These are phyloP conservation scores for Pterula multifida DNA, from an alignment of 1,284 basidiomycete species.

Conservation along the genomic window DNA sequence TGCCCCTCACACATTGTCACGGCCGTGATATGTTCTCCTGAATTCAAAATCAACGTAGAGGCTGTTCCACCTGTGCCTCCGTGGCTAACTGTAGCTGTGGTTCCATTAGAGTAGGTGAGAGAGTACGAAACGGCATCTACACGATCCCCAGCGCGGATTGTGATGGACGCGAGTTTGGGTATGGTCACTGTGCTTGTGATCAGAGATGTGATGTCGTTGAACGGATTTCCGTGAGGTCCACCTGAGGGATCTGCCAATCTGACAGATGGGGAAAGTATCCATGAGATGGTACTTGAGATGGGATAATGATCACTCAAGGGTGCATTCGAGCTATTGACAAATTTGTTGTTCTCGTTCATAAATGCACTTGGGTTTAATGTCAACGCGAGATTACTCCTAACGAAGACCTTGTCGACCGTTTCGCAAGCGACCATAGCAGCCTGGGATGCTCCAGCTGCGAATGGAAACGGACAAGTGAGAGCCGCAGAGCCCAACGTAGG, in stretches of 20 bases:
- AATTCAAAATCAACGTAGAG: constrained; percentile 15
- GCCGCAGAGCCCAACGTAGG: constrained; percentile 15
- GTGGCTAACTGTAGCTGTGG: constrained; percentile 16
- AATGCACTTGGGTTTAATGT: constrained; percentile 16
- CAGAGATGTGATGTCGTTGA: constrained; percentile 19
- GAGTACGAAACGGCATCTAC: constrained; percentile 21
- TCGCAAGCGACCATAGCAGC: constrained; percentile 20
- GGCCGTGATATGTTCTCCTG: constrained; percentile 16
- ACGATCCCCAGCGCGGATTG: constrained; percentile 19
- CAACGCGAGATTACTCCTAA: constrained; percentile 15
- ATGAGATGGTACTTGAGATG: constrained; percentile 17
- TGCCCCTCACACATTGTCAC: constrained; percentile 18
- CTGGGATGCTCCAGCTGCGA: constrained; percentile 19
- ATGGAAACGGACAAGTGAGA: constrained; percentile 20
- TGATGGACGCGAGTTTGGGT: constrained; percentile 19
- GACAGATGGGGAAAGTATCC: constrained; percentile 19
- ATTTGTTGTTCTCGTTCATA: constrained; percentile 20
- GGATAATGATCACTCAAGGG: constrained; percentile 27
- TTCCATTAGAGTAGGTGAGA: constrained; percentile 12
- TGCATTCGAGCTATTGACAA: constrained; percentile 18
- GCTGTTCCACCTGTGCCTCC: constrained; percentile 24
- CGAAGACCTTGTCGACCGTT: constrained; percentile 25
- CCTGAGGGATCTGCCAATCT: constrained; percentile 21
- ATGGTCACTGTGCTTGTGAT: constrained; percentile 11
- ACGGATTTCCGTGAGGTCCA: constrained; percentile 22